Evolutionary conservation across 441 rosid species (phyloP).

Genomic region (Monsonia emarginata): DNA sequence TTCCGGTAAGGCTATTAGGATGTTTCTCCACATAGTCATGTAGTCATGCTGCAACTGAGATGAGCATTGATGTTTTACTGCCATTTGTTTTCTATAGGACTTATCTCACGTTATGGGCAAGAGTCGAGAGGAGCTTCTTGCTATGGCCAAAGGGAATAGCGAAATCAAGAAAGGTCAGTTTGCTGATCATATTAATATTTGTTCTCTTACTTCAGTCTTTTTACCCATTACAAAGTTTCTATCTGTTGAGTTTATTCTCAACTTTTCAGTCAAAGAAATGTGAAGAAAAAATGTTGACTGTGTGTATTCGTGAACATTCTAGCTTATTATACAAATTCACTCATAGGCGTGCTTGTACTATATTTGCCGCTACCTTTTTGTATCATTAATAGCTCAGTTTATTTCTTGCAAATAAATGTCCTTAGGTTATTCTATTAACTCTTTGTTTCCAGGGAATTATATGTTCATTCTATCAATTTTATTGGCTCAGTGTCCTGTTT

Average conservation of each 20-base stretch:
- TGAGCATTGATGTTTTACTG: conserved; percentile 1
- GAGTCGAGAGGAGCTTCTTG: conserved; percentile 24
- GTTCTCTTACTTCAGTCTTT: too few species aligned
- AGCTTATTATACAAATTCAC: neutral
- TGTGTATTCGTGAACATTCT: neutral
- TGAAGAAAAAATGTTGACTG: neutral
- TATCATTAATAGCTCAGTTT: neutral
- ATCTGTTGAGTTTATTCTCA: neutral
- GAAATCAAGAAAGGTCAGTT: conserved; percentile 20
- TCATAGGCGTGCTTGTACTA: neutral
- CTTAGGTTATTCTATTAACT: neutral
- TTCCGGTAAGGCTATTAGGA: conserved; percentile 47
- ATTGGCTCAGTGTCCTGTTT: neutral
- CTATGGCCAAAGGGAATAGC: conserved; percentile 18
- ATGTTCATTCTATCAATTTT: neutral
- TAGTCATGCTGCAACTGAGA: neutral
- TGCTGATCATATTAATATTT: neutral
- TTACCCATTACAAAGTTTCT: neutral
- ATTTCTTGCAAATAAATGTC: neutral
- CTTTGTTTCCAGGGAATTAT: neutral
- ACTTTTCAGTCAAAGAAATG: neutral
- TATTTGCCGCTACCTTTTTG: neutral
- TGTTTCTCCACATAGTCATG: neutral
- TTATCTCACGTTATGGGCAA: conserved; percentile 36
- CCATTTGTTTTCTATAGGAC: conserved; percentile 37